Conservation (phyloP, 495 filamentous ascomycete species). For the Neohortaea acidophila region DNA sequence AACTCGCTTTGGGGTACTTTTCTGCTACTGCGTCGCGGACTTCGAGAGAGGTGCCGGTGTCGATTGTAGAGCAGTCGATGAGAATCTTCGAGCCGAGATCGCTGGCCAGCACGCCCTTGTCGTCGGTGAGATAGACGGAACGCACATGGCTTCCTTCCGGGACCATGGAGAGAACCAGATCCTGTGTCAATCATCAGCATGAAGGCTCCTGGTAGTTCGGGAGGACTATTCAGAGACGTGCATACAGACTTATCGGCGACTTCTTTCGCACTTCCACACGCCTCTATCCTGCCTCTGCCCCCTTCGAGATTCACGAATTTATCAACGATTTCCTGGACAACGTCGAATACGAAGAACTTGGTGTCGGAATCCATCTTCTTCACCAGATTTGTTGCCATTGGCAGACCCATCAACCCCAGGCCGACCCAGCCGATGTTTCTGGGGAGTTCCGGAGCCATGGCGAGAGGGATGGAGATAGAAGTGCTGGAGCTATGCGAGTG, state of each 20-base stretch:
- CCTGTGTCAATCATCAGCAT: slow-evolving; percentile 9
- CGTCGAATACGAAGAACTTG: slow-evolving; percentile 30
- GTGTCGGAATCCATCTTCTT: slow-evolving; percentile 25
- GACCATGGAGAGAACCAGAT: slow-evolving; percentile 27
- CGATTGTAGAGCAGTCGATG: slow-evolving; percentile 35
- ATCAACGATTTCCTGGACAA: slow-evolving; percentile 23
- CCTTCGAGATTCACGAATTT: slow-evolving; percentile 23
- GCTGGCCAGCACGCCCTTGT: slow-evolving; percentile 24
- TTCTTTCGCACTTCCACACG: slow-evolving; percentile 24
- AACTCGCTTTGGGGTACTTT: slow-evolving; percentile 22
- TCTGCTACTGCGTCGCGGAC: slow-evolving; percentile 24
- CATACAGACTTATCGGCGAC: slow-evolving; percentile 32
- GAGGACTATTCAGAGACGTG: background rate
- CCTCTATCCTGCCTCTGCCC: slow-evolving; percentile 20
- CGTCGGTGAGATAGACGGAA: slow-evolving; percentile 26
- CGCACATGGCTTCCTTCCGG: slow-evolving; percentile 29
- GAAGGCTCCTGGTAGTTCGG: background rate
- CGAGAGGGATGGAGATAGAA: no score
- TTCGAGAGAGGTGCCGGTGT: slow-evolving; percentile 28
- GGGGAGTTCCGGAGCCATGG: slow-evolving; percentile 3
- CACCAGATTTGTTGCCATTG: slow-evolving; percentile 30
- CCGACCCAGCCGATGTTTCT: slow-evolving; percentile 33
- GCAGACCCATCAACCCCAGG: slow-evolving; percentile 35
- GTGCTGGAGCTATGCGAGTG: no score
- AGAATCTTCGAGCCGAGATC: slow-evolving; percentile 25